A percentile compares a stretch with the other conserved stretches of the same genome.
Conservation (phyloP, 2,329 filamentous ascomycete species). For the Colletotrichum cordylinicola region DNA sequence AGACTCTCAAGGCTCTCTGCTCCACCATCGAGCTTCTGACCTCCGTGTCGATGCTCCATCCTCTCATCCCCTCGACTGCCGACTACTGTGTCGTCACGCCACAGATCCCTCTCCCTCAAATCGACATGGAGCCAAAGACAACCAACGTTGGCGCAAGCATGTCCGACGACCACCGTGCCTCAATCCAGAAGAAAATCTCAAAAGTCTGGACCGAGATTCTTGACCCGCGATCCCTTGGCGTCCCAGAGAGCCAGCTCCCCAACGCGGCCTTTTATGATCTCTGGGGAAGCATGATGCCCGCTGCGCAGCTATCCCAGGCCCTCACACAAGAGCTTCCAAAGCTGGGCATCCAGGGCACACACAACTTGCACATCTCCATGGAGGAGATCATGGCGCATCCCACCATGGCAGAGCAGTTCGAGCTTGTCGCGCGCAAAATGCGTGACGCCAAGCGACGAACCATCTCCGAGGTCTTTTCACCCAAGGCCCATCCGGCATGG, state of each 20-base stretch:
- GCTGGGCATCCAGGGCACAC: constrained; percentile 40
- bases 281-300: constrained; percentile 55
- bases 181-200: constrained; percentile 47
- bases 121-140: constrained; percentile 27
- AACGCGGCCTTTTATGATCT: constrained; percentile 57
- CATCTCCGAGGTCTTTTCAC: constrained; percentile 22
- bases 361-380: constrained; percentile 44
- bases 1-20: constrained; percentile 50
- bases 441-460: constrained; percentile 22
- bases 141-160: constrained; percentile 33
- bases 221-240: constrained; percentile 40
- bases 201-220: constrained; percentile 51
- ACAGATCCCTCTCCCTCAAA: constrained; percentile 46
- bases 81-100: constrained; percentile 44
- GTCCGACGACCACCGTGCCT: constrained; percentile 42
- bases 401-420: constrained; percentile 55
- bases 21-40: constrained; percentile 52
- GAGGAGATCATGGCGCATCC: constrained; percentile 57
- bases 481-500: constrained; percentile 19
- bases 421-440: constrained; percentile 39
- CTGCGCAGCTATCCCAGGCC: constrained; percentile 49
- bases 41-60: constrained; percentile 50
- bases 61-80: constrained; percentile 47
- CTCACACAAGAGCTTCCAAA: constrained; percentile 48
- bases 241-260: constrained; percentile 47